phyloP scores from a whole-genome alignment of 2,329 filamentous ascomycete species.

The Plenodomus lindquistii region DNA sequence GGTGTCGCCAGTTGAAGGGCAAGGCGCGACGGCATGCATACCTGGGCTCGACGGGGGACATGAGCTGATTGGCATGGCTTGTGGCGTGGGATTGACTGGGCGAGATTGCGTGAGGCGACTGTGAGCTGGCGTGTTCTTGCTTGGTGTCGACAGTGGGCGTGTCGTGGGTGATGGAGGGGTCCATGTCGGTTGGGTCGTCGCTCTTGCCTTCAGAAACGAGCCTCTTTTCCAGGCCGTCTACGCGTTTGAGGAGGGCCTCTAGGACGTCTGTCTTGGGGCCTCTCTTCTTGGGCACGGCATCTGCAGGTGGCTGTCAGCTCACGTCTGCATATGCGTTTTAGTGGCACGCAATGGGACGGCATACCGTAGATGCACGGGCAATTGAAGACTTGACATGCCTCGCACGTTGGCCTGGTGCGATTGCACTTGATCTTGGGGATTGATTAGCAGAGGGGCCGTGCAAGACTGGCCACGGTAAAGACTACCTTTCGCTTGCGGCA shows the following conservation, averaged over 20 bases:
- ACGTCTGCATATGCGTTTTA: slow-evolving; percentile 1
- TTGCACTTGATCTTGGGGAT: slow-evolving; percentile 83
- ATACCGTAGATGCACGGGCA: slow-evolving; percentile 86
- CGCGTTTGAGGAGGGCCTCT: slow-evolving; percentile 80
- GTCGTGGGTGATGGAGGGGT: slow-evolving; percentile 17
- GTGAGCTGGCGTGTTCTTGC: slow-evolving; percentile 21
- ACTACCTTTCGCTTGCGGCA: slow-evolving; percentile 86
- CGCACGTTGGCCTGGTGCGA: slow-evolving; percentile 78
- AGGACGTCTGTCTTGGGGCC: slow-evolving; percentile 89
- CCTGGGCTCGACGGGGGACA: slow-evolving; percentile 46
- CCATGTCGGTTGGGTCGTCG: slow-evolving; percentile 40
- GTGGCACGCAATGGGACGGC: slow-evolving; percentile 11
- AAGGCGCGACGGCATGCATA: slow-evolving; percentile 11
- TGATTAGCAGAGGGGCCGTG: slow-evolving; percentile 17
- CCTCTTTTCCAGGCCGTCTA: slow-evolving; percentile 81
- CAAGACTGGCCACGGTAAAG: slow-evolving; percentile 9
- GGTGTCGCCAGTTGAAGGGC: slow-evolving; percentile 5
- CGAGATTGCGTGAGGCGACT: slow-evolving; percentile 28
- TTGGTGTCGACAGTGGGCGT: slow-evolving; percentile 24
- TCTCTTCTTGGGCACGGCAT: slow-evolving; percentile 86
- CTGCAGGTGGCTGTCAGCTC: slow-evolving; percentile 50
- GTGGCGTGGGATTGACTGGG: slow-evolving; percentile 25
- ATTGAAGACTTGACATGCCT: slow-evolving; percentile 87
- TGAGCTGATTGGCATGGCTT: slow-evolving; percentile 36
- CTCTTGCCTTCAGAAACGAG: slow-evolving; percentile 63